Evolutionary conservation across 441 rosid genomes (phyloP), one percentile per base, ranked within the genome.

Genomic region (Croton setiger): DNA sequence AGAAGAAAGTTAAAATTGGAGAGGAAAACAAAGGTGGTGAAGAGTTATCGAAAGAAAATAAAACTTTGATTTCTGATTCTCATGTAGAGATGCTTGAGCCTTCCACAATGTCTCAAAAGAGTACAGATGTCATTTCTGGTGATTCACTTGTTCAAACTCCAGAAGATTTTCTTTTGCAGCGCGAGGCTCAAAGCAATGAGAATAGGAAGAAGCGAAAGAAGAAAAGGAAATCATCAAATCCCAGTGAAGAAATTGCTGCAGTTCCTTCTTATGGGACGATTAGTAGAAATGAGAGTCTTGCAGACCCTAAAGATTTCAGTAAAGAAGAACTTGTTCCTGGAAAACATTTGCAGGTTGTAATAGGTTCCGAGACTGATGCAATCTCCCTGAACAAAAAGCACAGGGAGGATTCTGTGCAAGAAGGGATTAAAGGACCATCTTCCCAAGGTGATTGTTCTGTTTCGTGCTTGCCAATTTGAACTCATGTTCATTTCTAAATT

Each of bases 121-220:
- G 18, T 35, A 33, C 35, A 39, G 48, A 53, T 71, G 69, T 58
- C 45, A 43, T 35, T 18, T 59, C 61, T 10, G 73, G 63, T 21
- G 72, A 37, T 33, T 61, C 68, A 52, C 43, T 68, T 41, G 20
- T 66, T 36, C 56, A 60, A 51, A 35, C 45, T 63, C 17, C 33
- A 20, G 74, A 78, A 62, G 72, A 15, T n/a, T n/a, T n/a, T n/a
- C n/a, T n/a, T n/a, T n/a, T n/a, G n/a, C n/a, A n/a, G n/a, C n/a
- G n/a, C 23, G 62, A 43, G 9, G 11, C 21, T 53, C 59, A 64
- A 51, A 64, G 74, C n/a, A n/a, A n/a, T n/a, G n/a, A n/a, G n/a
- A n/a, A n/a, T 51, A 67, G 13, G 53, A 66, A 63, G 70, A 79
- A 69, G 76, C 67, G 56, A 69, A 83, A 66, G 51, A 70, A 45